Evolutionary conservation across 2,329 filamentous ascomycete species (phyloP), one percentile per base, ranked within the genome.

Genomic region (Chaetomium sp.): DNA sequence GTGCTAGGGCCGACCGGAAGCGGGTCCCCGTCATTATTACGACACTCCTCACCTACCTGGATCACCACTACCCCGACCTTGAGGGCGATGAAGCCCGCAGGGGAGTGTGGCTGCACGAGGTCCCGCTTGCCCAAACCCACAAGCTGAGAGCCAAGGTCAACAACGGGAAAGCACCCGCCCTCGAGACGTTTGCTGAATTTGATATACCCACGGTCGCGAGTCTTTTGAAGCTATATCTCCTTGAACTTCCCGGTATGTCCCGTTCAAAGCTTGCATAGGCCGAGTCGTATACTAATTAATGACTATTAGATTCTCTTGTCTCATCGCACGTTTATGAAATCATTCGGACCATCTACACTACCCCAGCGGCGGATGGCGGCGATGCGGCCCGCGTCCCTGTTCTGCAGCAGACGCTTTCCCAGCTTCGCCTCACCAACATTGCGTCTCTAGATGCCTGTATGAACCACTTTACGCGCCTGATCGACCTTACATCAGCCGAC

Each of bases 241-340:
- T 97, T 69, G 95, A 99, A 79, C 85, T 99, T 64, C 95, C 95
- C 73, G 91, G 92, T 96, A 83, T 74, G 90, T 31, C 9, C 45
- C 12, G 8, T 12, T 21, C 1, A 4, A 7, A n/a, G 3, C 13
- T 12, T 42, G 38, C 9, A 21, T 53, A 31, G 45, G 1, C 4
- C 7, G 29, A 3, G 6, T 27, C 12, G 12, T 5, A 45, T 58
- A 42, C 75, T 81, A 67, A 78, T n/a, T 68, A 67, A 78, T 68
- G 3, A 21, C 23, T 0, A 55, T 16, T 70, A 95, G 95, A 99
- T 78, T 98, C 95, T n/a, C 85, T 99, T 67, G 94, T 99, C 67
- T 98, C 95, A 63, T 96, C 93, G 49, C 94, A 98, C 76, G 93
- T 99, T 65, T 99, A 99, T 77, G 96, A 99, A 80, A 98, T 99